Base-by-base conservation (phyloP, 73 alveolate species). In the Tetrahymena thermophila region DNA sequence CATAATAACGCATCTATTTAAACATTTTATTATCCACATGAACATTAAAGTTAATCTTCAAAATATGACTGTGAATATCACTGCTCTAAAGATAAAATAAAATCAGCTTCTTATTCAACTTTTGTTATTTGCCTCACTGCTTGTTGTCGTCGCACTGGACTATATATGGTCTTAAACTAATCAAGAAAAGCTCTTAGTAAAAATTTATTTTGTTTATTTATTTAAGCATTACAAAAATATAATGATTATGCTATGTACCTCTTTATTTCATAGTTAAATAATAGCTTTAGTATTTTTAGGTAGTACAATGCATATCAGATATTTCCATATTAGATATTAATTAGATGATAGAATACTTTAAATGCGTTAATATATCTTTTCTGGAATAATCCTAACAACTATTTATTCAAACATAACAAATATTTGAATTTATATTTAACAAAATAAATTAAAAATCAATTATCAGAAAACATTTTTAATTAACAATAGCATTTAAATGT, bases 1-100 rank as follows among this genome's bases (percentile, higher is more conserved):
- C 96, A 96, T 23, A 96, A 96, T 94, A 96, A 89, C 34, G 94
- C 96, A 16, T 94, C 94, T 35, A 96, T 96, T 35, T 43, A 94
- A 96, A 94, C 97, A 28, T 96, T 94, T 40, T 96, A 96, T 85
- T 94, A 96, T 93, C 94, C 96, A 10, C 56, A 56, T 95, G 85
- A 84, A 25, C 85, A 94, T 89, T 35, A 38, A 95, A 34, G 71
- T 21, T 17, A 84, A 34, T 56, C 42, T 42, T 56, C 44, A 35
- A 38, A 25, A 85, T 95, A 95, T 89, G 95, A 95, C 94, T 95
- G 97, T 89, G 44, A 89, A 34, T 34, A 95, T n/a, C 38, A 85
- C 37, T 95, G 97, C 50, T 34, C 93, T 21, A 38, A 93, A 89
- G 85, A 50, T 50, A 42, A 43, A 31, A 50, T 94, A 43, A 21